Base-by-base conservation (phyloP, 345 rosid species). In the Clarkia xantiana region DNA sequence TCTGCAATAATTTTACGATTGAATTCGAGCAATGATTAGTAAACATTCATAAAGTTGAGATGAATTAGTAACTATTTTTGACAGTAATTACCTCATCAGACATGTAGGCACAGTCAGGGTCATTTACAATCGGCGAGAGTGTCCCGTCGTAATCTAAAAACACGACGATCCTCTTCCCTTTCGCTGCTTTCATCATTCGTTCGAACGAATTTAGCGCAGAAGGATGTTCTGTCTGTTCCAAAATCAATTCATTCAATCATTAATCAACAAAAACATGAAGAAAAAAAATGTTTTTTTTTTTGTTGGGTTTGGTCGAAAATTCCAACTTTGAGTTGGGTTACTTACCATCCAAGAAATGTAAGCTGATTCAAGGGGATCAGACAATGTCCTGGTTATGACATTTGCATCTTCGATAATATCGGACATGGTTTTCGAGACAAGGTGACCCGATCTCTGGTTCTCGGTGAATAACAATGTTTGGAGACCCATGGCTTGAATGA, bases 61-160 rank as follows among this genome's bases (percentile, higher is more conserved):
- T 29, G 36, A 23, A 23, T 6, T 23, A 23, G 3, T 23, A 2
- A 23, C 29, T 10, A 4, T 29, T 29, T 1, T 29, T 29, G 7
- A 3, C 6, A 29, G 1, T 3, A 29, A 29, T 2, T 39, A 76
- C 81, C 65, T 57, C 10, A 1, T 62, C 41, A 0, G 74, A 52
- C 74, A 76, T 72, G 49, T 62, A 61, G 25, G 81, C 81, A 22
- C 6, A 38, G 39, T 67, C 56, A 11, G 81, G 81, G 40, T 76
- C 71, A 49, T 67, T 52, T 1, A 72, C 81, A 16, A 76, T 76
- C 0, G 63, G 81, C 3, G 81, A 70, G 38, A 76, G 72, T 7
- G 81, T 76, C 54, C 81, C 81, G 53, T 76, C 81, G 44, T 76
- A 76, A 55, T 76, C 81, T 18, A 72, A 51, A 67, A 76, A 72